These are phyloP conservation scores for Neopestalotiopsis clavispora DNA, from an alignment of 2,329 filamentous ascomycete genomes.

Conservation along the genomic window DNA sequence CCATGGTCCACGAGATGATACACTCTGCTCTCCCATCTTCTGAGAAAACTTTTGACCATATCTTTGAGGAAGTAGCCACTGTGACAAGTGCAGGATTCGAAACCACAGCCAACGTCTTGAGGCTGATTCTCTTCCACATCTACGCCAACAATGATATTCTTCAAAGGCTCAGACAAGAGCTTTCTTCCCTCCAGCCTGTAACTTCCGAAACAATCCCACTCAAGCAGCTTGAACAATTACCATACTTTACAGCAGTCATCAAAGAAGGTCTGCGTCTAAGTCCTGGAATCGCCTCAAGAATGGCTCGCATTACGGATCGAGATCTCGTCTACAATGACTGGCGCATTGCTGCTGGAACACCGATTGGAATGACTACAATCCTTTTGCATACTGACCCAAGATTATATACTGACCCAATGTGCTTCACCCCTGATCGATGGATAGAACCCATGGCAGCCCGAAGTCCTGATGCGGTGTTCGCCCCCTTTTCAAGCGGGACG, in stretches of 20 bases:
- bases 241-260: constrained; percentile 49
- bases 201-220: neutral
- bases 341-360: constrained; percentile 33
- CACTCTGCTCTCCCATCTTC: neutral
- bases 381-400: constrained; percentile 31
- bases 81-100: constrained; percentile 8
- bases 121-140: neutral
- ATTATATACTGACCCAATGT: constrained; percentile 27
- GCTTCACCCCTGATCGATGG: constrained; percentile 35
- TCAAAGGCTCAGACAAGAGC: neutral
- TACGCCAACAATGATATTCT: neutral
- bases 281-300: constrained; percentile 43
- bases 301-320: constrained; percentile 44
- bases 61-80: neutral
- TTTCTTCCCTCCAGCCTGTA: neutral
- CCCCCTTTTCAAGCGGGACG: constrained; percentile 14
- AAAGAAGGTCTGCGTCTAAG: constrained; percentile 51
- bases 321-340: constrained; percentile 30
- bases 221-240: constrained; percentile 28
- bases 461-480: neutral
- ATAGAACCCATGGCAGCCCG: constrained; percentile 10
- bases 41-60: neutral
- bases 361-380: constrained; percentile 33
- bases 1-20: neutral
- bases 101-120: neutral